phyloP scores from a whole-genome alignment of 208 protist genomes.

The Giardia muris region DNA sequence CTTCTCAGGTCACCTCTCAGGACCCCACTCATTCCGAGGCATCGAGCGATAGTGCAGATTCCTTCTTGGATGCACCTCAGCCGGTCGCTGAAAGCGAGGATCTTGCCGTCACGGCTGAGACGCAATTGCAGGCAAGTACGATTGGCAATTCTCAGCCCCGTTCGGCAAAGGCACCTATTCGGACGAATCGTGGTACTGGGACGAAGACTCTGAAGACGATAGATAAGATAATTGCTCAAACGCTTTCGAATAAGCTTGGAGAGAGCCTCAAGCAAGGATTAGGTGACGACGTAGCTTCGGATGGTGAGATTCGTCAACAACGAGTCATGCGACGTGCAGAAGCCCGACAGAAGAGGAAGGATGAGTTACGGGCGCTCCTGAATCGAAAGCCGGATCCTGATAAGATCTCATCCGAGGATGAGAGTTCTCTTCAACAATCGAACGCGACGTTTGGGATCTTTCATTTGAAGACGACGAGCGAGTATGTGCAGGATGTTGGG shows the following conservation, averaged over 20 bases:
- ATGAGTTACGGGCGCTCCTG: not conserved
- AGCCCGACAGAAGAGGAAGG: not conserved
- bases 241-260: not conserved
- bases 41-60: not conserved
- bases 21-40: not conserved
- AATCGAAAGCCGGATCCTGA: not conserved
- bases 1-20: not conserved
- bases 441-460: not conserved
- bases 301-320: not conserved
- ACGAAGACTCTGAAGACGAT: not conserved
- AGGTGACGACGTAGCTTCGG: not conserved
- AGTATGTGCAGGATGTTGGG: not conserved
- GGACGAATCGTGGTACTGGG: not conserved
- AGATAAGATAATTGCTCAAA: conserved; percentile 4
- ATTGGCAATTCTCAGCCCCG: not conserved
- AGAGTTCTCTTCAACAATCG: not conserved
- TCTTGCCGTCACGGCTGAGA: not conserved
- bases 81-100: not conserved
- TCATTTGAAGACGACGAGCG: not conserved
- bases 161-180: not conserved
- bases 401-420: not conserved
- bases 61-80: not conserved
- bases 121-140: not conserved
- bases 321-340: not conserved
- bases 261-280: not conserved